Evolutionary conservation across 495 filamentous ascomycete species (phyloP), one percentile per base, ranked within the genome.

Genomic region (Aspergillus sclerotiicarbonarius): DNA sequence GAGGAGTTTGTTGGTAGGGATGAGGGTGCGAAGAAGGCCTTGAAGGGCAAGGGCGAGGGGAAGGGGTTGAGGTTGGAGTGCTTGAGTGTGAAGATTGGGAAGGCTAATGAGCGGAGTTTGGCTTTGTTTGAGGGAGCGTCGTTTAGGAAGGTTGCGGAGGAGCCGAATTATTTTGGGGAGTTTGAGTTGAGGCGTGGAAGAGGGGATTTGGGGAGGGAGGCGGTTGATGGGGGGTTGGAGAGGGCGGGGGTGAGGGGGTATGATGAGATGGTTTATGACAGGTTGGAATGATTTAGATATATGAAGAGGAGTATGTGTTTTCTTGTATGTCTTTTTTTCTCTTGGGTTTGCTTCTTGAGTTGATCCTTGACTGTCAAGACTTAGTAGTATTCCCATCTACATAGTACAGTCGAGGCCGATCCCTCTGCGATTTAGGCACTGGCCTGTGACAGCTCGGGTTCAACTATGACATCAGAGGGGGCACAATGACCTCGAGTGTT

Each of bases 101-200:
- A 78, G 59, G 62, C 59, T 44, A 89, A 90, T 74, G 55, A 47
- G 37, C 59, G 76, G 32, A 87, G 84, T 67, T 73, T 88, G 49
- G 67, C 62, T 13, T 64, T 90, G 16, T 90, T 90, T 71, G 82
- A 87, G 66, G 75, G 76, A 6, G 54, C 83, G 12, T 74, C 77
- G 8, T 90, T 89, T 69, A 59, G 66, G 56, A 82, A 75, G 62
- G 64, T 73, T n/a, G 57, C 60, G 2, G 72, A 71, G 29, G 65
- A 74, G 47, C 70, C 79, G 50, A 89, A 83, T 66, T 88, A 86
- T 73, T 90, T 90, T 76, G 84, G 84, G 15, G 87, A 90, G 65
- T 72, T 82, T 54, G 85, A 87, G 66, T 63, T 87, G 62, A 63
- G 80, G 44, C 69, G 47, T 4, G 16, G 8, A 4, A 21, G 72